phyloP scores from a whole-genome alignment of 1,284 basidiomycete species.

The Ganoderma multipileum region DNA sequence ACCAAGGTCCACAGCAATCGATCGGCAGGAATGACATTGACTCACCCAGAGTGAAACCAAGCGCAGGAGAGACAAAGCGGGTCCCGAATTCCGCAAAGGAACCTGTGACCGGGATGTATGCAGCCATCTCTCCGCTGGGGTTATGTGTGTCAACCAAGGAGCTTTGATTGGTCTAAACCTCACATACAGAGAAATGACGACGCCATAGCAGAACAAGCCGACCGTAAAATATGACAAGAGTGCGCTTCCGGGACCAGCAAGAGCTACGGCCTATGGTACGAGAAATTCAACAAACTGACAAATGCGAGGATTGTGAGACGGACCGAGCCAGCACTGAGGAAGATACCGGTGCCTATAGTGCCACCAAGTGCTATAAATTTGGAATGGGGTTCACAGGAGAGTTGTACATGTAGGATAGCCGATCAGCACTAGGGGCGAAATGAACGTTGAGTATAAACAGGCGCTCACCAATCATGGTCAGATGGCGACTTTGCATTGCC shows the following conservation, averaged over 20 bases:
- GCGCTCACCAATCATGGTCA: conserved; percentile 50
- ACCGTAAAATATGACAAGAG: conserved; percentile 57
- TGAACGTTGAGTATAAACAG: not conserved
- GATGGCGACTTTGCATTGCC: conserved; percentile 48
- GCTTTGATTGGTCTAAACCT: not conserved
- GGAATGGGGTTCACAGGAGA: conserved; percentile 2
- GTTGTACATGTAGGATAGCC: not conserved
- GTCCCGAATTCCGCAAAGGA: conserved; percentile 57
- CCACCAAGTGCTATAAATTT: conserved; percentile 48
- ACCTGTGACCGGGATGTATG: conserved; percentile 58
- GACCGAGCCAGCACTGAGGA: conserved; percentile 58
- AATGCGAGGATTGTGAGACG: conserved; percentile 19
- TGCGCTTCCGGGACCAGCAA: conserved; percentile 57
- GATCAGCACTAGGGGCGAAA: not conserved
- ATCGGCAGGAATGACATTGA: not conserved
- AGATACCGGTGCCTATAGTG: conserved; percentile 60
- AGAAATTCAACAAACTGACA: not conserved
- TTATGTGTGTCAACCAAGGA: conserved; percentile 15
- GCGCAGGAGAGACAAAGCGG: conserved; percentile 38
- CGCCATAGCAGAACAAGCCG: conserved; percentile 59
- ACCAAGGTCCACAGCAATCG: not conserved
- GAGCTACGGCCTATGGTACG: conserved; percentile 43
- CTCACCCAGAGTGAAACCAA: conserved; percentile 41
- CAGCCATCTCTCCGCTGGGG: conserved; percentile 59
- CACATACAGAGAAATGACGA: conserved; percentile 56